A percentile compares a stretch with the other conserved stretches of the same genome.
phyloP scores from a whole-genome alignment of 177 flowering plant genomes.

The Vitis hybrid region DNA sequence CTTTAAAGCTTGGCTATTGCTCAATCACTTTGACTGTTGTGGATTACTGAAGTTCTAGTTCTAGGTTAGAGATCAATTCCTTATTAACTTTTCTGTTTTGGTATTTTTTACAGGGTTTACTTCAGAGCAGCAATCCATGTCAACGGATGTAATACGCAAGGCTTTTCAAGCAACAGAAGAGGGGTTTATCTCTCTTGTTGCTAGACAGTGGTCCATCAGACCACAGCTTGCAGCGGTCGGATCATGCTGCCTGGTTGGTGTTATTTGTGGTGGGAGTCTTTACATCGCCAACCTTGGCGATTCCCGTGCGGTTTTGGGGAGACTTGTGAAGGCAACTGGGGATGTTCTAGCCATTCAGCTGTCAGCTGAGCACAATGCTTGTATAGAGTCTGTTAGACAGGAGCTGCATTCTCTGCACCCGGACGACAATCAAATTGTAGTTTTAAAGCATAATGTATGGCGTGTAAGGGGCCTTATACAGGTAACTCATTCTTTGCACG shows the following conservation, averaged over 20 bases:
- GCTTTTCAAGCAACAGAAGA: conserved; percentile 89
- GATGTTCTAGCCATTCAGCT: conserved; percentile 67
- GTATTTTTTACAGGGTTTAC: conserved; percentile 49
- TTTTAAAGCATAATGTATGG: conserved; percentile 92
- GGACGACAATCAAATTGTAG: conserved; percentile 82
- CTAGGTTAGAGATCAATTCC: background rate
- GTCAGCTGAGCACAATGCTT: conserved; percentile 73
- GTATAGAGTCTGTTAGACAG: conserved; percentile 76
- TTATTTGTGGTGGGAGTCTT: conserved; percentile 62
- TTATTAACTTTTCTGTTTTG: background rate
- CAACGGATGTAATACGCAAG: conserved; percentile 73
- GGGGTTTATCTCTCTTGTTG: conserved; percentile 65
- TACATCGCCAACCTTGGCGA: conserved; percentile 80
- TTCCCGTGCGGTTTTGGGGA: conserved; percentile 84
- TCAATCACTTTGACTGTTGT: no score
- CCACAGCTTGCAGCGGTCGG: conserved; percentile 92
- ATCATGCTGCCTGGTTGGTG: conserved; percentile 74
- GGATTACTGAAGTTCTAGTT: background rate
- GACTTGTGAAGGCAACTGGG: conserved; percentile 66
- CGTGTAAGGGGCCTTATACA: conserved; percentile 93
- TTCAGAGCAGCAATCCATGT: conserved; percentile 71
- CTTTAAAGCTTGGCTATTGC: no score
- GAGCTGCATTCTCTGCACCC: conserved; percentile 72
- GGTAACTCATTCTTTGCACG: conserved; percentile 35
- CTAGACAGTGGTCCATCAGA: conserved; percentile 60